phyloP scores from a whole-genome alignment of 2,329 filamentous ascomycete species.

The Claviceps arundinis region DNA sequence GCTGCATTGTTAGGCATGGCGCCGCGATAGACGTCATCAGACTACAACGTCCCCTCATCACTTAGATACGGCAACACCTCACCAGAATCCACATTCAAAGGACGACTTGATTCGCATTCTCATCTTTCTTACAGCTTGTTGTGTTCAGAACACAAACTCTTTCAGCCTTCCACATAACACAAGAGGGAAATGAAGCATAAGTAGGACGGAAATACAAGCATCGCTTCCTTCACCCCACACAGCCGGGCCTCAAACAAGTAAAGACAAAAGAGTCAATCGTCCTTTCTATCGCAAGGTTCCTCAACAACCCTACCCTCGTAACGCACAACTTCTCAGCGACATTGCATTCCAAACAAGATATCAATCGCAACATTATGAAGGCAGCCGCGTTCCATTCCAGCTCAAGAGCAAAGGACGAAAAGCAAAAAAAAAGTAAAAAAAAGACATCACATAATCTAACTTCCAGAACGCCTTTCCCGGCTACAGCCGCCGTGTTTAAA shows the following conservation, averaged over 20 bases:
- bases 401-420: neutral
- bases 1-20: too few species aligned
- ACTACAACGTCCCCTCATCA: neutral
- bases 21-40: neutral
- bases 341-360: conserved; percentile 4
- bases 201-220: neutral
- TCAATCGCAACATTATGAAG: conserved; percentile 2
- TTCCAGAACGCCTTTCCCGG: conserved; percentile 10
- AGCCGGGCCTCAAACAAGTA: too few species aligned
- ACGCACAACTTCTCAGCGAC: neutral
- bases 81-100: too few species aligned
- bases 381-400: neutral
- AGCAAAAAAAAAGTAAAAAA: neutral
- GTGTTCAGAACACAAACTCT: neutral
- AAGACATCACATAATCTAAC: neutral
- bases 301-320: neutral
- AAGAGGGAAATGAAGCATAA: neutral
- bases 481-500: conserved; percentile 8
- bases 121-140: neutral
- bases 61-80: too few species aligned
- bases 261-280: neutral
- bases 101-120: neutral
- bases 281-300: neutral
- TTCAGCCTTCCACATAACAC: neutral
- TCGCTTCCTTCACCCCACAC: neutral